A percentile compares a stretch with the other conserved stretches of the same genome.
Evolutionary conservation across 2,329 filamentous ascomycete species (phyloP).

Genomic region (Fusarium clavum): DNA sequence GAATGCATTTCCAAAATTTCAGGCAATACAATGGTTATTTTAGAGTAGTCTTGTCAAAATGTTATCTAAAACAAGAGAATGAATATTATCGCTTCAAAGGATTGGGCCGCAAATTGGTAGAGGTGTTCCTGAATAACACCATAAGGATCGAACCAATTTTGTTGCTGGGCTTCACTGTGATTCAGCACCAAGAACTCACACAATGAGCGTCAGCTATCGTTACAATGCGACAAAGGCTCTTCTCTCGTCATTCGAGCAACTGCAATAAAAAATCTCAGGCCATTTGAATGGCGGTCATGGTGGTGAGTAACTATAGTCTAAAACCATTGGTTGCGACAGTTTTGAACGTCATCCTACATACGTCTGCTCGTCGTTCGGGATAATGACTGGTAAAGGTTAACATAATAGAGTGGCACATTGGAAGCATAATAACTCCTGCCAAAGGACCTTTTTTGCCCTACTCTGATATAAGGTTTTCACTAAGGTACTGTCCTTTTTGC

Average conservation of each 20-base stretch:
- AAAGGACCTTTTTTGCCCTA: background rate
- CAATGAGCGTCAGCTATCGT: too few relatives aligned
- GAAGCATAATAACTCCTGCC: background rate
- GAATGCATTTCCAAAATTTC: background rate
- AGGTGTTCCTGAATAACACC: background rate
- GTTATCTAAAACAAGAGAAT: too few relatives aligned
- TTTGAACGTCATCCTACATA: background rate
- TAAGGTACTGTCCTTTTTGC: background rate
- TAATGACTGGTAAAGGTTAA: background rate
- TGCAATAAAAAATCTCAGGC: rapidly evolving
- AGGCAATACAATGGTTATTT: rapidly evolving
- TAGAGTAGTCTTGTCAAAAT: background rate
- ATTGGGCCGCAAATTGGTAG: rapidly evolving
- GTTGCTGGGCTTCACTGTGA: too few relatives aligned
- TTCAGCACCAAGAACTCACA: too few relatives aligned
- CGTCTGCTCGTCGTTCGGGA: background rate
- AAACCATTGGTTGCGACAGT: background rate
- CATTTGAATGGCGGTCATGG: too few relatives aligned
- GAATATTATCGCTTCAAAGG: too few relatives aligned
- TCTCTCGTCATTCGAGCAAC: too few relatives aligned
- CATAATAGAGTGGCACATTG: rapidly evolving
- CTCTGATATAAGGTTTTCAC: background rate
- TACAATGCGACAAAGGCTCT: too few relatives aligned
- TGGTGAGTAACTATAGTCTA: rapidly evolving
- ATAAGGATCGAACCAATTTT: background rate